These are phyloP conservation scores for Zasmidium cellare DNA, from an alignment of 2,329 filamentous ascomycete species.

Conservation along the genomic window DNA sequence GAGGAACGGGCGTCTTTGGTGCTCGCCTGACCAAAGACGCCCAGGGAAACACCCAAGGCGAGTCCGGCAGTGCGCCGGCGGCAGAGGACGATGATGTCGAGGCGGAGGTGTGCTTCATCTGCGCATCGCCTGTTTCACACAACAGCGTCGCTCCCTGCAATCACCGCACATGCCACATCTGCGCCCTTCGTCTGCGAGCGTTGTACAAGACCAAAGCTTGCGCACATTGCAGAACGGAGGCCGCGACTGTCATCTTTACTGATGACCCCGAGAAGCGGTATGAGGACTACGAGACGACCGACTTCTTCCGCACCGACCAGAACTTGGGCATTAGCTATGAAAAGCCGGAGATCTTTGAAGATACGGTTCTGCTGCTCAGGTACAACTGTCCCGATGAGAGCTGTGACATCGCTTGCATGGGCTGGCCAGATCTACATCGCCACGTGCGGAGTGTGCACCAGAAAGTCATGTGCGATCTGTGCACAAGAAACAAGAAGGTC, in stretches of 20 bases:
- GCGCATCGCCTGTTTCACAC: constrained; percentile 85
- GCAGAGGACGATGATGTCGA: constrained; percentile 31
- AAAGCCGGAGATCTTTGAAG: constrained; percentile 83
- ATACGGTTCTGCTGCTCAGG: constrained; percentile 80
- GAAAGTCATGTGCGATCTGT: constrained; percentile 88
- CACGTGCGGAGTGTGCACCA: constrained; percentile 81
- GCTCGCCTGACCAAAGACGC: constrained; percentile 51
- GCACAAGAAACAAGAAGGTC: constrained; percentile 92
- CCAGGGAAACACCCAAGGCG: constrained; percentile 37
- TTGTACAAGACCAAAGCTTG: constrained; percentile 96
- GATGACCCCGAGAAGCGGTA: constrained; percentile 79
- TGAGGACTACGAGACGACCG: constrained; percentile 72
- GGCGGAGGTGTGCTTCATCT: constrained; percentile 93
- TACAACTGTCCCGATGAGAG: constrained; percentile 90
- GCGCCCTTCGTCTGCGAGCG: constrained; percentile 83
- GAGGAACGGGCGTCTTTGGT: constrained; percentile 44
- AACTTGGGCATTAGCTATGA: constrained; percentile 92
- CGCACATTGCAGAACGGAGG: constrained; percentile 85
- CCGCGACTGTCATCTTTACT: constrained; percentile 86
- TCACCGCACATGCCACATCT: constrained; percentile 95
- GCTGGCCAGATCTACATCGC: constrained; percentile 74
- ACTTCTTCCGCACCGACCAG: constrained; percentile 77
- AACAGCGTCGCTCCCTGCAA: constrained; percentile 91
- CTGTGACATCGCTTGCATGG: constrained; percentile 82
- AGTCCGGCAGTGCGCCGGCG: constrained; percentile 18